Percentiles rank a stretch among this genome's conserved stretches.
These are phyloP conservation scores for Ceratobasidium theobromae DNA, from an alignment of 1,284 basidiomycete species.

Conservation along the genomic window DNA sequence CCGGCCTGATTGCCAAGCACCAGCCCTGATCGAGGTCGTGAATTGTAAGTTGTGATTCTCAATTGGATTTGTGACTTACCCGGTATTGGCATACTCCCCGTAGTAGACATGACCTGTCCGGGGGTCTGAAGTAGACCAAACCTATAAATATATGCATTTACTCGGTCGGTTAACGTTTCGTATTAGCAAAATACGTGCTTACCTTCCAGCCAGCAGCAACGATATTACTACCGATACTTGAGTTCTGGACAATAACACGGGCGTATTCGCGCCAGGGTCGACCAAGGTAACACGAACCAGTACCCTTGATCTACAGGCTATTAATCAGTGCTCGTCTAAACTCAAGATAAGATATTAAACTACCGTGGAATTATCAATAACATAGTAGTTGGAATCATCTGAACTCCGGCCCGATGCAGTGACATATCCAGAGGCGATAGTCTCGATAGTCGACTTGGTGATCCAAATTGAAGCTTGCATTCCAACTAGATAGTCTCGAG, in stretches of 20 bases:
- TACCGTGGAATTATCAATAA: constrained; percentile 35
- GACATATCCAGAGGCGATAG: constrained; percentile 35
- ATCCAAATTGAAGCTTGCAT: constrained; percentile 34
- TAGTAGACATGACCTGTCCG: constrained; percentile 36
- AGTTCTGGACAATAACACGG: constrained; percentile 37
- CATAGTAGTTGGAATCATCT: constrained; percentile 36
- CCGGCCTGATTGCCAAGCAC: constrained; percentile 29
- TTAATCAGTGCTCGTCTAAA: neutral
- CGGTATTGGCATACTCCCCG: constrained; percentile 36
- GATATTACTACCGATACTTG: constrained; percentile 31
- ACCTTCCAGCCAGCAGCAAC: constrained; percentile 35
- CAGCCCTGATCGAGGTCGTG: neutral
- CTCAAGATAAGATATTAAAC: neutral
- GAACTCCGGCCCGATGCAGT: constrained; percentile 32
- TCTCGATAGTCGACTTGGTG: constrained; percentile 30
- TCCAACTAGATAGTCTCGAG: constrained; percentile 33
- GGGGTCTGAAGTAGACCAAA: constrained; percentile 16
- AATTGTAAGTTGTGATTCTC: neutral
- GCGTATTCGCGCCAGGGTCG: constrained; percentile 35
- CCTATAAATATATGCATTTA: no score
- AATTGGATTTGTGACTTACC: neutral
- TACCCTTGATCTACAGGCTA: constrained; percentile 3
- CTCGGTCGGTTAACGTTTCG: neutral
- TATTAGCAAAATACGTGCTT: neutral
- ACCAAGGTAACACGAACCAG: constrained; percentile 20